These are phyloP conservation scores for Lasiosphaeria ovina DNA, from an alignment of 495 filamentous ascomycete species.

Conservation along the genomic window DNA sequence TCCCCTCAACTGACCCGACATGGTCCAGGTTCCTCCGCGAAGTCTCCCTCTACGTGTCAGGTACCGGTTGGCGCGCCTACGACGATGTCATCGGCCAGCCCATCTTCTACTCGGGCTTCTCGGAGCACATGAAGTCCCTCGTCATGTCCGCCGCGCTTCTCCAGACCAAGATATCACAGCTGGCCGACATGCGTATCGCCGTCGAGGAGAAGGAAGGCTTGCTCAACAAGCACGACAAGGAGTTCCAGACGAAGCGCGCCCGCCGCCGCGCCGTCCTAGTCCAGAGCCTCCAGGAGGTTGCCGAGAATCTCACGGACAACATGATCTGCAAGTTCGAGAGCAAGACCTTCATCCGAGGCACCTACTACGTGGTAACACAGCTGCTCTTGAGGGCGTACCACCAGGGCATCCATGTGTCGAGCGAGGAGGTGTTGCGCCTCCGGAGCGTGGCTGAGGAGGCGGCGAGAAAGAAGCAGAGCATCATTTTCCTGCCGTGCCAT, in stretches of 20 bases:
- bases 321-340: slow-evolving; percentile 99
- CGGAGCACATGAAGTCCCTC: slow-evolving; percentile 76
- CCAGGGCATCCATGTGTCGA: slow-evolving; percentile 96
- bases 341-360: slow-evolving; percentile 84
- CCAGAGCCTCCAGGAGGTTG: slow-evolving; percentile 63
- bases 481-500: slow-evolving; percentile 94
- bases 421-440: slow-evolving; percentile 83
- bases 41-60: slow-evolving; percentile 83
- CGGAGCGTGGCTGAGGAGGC: slow-evolving; percentile 79
- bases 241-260: slow-evolving; percentile 55
- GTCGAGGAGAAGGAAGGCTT: slow-evolving; percentile 76
- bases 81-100: slow-evolving; percentile 86
- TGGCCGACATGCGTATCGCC: slow-evolving; percentile 69
- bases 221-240: slow-evolving; percentile 54
- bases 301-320: slow-evolving; percentile 77
- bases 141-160: slow-evolving; percentile 76
- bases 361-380: slow-evolving; percentile 87
- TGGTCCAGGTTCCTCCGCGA: slow-evolving; percentile 81
- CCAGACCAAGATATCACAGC: slow-evolving; percentile 66
- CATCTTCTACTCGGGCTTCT: slow-evolving; percentile 89
- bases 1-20: slow-evolving; percentile 21
- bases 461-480: slow-evolving; percentile 82
- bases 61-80: slow-evolving; percentile 91
- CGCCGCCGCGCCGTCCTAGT: slow-evolving; percentile 60
- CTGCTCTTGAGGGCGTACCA: slow-evolving; percentile 90